These are phyloP conservation scores for Dictyostelium citrinum DNA, from an alignment of 78 protist species.

Conservation along the genomic window DNA sequence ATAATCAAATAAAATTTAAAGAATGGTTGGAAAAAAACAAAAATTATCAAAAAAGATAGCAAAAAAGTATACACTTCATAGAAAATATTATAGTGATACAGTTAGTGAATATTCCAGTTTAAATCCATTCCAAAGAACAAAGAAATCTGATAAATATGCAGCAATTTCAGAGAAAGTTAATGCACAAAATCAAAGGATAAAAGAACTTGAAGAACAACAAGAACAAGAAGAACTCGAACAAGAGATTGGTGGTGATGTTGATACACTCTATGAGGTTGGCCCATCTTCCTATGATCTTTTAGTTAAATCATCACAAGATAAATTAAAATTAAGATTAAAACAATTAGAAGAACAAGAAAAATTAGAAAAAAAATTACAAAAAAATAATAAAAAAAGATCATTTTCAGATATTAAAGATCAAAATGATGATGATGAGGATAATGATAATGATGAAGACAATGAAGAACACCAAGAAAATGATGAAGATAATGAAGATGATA, in stretches of 20 bases:
- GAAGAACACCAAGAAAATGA: not conserved
- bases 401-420: not conserved
- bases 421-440: not conserved
- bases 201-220: slow-evolving; percentile 30
- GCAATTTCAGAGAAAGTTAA: slow-evolving; percentile 21
- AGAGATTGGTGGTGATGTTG: not conserved
- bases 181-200: slow-evolving; percentile 5
- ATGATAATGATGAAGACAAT: not conserved
- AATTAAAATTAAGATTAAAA: not conserved
- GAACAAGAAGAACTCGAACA: not conserved
- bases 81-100: slow-evolving; percentile 51
- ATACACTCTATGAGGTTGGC: slow-evolving; percentile 42
- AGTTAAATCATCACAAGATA: not conserved
- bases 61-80: slow-evolving; percentile 43
- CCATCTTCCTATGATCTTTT: slow-evolving; percentile 41
- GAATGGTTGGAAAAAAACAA: slow-evolving; percentile 6
- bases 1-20: not conserved
- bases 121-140: slow-evolving; percentile 11
- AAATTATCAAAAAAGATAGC: slow-evolving; percentile 54
- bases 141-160: not conserved
- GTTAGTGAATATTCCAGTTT: not conserved
- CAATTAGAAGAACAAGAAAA: slow-evolving; percentile 17
- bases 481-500: not conserved
- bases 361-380: not conserved
- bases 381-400: not conserved